A percentile compares a stretch with the other conserved stretches of the same genome.
phyloP scores from a whole-genome alignment of 2,329 filamentous ascomycete species.

The Nemania serpens region DNA sequence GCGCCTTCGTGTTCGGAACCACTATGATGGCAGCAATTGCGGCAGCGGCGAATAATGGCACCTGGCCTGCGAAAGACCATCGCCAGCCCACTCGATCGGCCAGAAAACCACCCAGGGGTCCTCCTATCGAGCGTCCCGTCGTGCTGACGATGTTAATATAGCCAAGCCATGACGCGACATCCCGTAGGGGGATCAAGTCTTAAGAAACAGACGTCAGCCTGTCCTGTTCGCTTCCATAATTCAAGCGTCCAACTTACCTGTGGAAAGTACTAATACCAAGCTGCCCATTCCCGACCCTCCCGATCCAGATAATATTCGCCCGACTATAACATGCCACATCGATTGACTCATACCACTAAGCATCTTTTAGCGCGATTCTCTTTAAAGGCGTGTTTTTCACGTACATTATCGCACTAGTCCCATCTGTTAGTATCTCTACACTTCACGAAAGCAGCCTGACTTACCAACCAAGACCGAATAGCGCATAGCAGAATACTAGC shows the following conservation, averaged over 20 bases:
- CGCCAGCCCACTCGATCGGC: constrained; percentile 69
- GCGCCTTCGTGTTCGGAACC: constrained; percentile 41
- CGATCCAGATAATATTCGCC: constrained; percentile 56
- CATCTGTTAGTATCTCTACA: constrained; percentile 3
- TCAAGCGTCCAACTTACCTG: constrained; percentile 43
- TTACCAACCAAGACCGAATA: constrained; percentile 57
- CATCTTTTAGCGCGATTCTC: constrained; percentile 12
- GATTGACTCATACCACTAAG: constrained; percentile 49
- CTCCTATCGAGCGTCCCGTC: constrained; percentile 56
- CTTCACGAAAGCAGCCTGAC: constrained; percentile 25
- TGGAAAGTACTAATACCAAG: constrained; percentile 57
- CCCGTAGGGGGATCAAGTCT: constrained; percentile 57
- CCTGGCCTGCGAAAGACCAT: constrained; percentile 65
- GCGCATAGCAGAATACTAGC: constrained; percentile 53
- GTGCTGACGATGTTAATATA: constrained; percentile 59
- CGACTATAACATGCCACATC: constrained; percentile 55
- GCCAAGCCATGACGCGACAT: constrained; percentile 58
- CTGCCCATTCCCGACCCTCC: constrained; percentile 57
- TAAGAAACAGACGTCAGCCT: background rate
- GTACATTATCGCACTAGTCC: constrained; percentile 29
- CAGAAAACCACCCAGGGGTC: constrained; percentile 63
- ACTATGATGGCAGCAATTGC: constrained; percentile 45
- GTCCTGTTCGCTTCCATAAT: too few relatives aligned
- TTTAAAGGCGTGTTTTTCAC: background rate
- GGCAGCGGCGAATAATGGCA: constrained; percentile 58